Percentiles rank a stretch among this genome's conserved stretches.
Conservation (phyloP, 768 basidiomycete species). For the Termitomyces sp. region DNA sequence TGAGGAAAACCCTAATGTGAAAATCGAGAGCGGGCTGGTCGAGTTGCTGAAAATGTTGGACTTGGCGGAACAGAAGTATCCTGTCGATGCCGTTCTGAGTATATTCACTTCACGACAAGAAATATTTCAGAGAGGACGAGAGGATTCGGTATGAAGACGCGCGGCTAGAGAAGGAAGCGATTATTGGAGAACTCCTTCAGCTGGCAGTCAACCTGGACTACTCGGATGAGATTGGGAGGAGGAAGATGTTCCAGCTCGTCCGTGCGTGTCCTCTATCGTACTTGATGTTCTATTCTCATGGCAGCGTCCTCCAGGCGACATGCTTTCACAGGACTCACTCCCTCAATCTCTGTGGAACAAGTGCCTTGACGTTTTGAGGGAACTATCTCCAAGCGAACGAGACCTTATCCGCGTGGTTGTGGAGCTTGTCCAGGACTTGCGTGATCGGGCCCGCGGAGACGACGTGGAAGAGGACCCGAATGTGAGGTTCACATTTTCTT, state of each 20-base stretch:
- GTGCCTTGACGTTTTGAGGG: slow-evolving; percentile 81
- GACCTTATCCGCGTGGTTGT: slow-evolving; percentile 88
- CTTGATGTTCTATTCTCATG: not conserved
- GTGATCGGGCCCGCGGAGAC: slow-evolving; percentile 45
- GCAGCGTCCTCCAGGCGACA: slow-evolving; percentile 50
- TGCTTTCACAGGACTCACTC: slow-evolving; percentile 70
- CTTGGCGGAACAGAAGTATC: slow-evolving; percentile 48
- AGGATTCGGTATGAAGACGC: slow-evolving; percentile 43
- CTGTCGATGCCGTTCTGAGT: slow-evolving; percentile 71
- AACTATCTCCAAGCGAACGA: slow-evolving; percentile 67
- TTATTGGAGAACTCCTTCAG: slow-evolving; percentile 78
- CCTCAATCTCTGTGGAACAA: slow-evolving; percentile 66
- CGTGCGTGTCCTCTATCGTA: slow-evolving; percentile 46
- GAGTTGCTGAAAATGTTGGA: slow-evolving; percentile 45
- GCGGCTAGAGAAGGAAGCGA: slow-evolving; percentile 51
- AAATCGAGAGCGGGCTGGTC: slow-evolving; percentile 20
- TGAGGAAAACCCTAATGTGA: slow-evolving; percentile 18
- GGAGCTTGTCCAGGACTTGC: slow-evolving; percentile 79
- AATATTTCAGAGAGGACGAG: slow-evolving; percentile 52
- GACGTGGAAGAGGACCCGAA: slow-evolving; percentile 32
- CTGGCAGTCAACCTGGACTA: slow-evolving; percentile 84
- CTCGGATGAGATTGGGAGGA: slow-evolving; percentile 84
- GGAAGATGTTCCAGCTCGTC: slow-evolving; percentile 85
- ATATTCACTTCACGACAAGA: slow-evolving; percentile 66
- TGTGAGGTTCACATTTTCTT: slow-evolving; percentile 10